Evolutionary conservation across 805 yeast species (phyloP), one percentile per base, ranked within the genome.

Genomic region (Ascoidea rubescens): DNA sequence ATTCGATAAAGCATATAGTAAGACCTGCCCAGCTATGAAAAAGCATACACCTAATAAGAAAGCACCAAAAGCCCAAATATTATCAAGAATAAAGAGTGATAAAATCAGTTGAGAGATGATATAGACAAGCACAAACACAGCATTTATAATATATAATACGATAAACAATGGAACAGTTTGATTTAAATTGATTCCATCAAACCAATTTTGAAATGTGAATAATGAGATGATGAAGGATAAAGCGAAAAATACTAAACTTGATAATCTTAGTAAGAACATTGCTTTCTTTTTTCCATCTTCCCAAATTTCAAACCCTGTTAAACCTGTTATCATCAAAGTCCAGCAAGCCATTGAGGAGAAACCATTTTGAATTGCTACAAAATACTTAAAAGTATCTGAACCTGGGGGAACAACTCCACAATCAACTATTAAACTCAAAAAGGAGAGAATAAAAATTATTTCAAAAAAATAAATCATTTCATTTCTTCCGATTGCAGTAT

Each of bases 381-480:
- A 85, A 64, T 84, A 89, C 1, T 87, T 84, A 62, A 80, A 91
- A 4, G 87, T 71, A 1, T 62, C 61, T 1, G 93, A 78, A 2
- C 90, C 84, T 1, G 96, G 93, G 1, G 98, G 96, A 10, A 86
- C 75, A 1, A 91, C 96, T 17, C 98, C 98, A 57, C 95, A 82
- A 62, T 91, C 96, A 4, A 88, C 95, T 28, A 91, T 75, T 49
- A 91, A 70, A 2, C 90, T 75, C 55, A 82, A 68, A 14, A 85
- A 73, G 5, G 79, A 74, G 56, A 85, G 72, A 1, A 77, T 71
- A 37, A 83, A 69, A 55, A 75, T 73, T 46, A 78, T 60, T 66
- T 83, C 80, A 65, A 81, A 83, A 62, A 86, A 83, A 58, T 77
- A 78, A 51, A 87, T 67, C 81, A 89, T 84, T 63, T 93, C 99